Evolutionary conservation across 768 basidiomycete genomes (phyloP).

Genomic region (Boletus barrowsii): DNA sequence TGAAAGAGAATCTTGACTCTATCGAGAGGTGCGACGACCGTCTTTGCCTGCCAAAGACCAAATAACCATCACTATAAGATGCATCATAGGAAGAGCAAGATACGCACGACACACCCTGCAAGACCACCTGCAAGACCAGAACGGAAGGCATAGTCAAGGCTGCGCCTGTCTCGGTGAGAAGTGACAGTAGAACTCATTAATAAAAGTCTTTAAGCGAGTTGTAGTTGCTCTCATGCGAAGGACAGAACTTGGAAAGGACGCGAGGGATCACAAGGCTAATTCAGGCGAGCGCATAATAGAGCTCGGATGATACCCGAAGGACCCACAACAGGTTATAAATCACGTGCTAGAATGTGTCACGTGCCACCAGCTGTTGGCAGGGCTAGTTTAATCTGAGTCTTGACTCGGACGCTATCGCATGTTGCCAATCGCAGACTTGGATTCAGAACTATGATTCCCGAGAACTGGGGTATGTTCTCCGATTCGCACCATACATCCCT

Average conservation of each 20-base stretch:
- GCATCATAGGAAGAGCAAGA: background rate
- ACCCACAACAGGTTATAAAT: slow-evolving; percentile 7
- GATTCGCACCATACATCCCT: too few relatives aligned
- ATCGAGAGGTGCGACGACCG: slow-evolving; percentile 92
- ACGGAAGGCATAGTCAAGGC: slow-evolving; percentile 60
- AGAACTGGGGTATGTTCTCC: too few relatives aligned
- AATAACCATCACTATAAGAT: slow-evolving; percentile 8
- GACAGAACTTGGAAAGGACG: background rate
- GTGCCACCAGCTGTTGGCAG: background rate
- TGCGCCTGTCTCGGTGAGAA: slow-evolving; percentile 50
- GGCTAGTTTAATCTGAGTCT: too few relatives aligned
- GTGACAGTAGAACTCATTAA: slow-evolving; percentile 35
- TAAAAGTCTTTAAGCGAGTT: slow-evolving; percentile 2
- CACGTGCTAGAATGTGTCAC: slow-evolving; percentile 6
- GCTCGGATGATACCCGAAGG: slow-evolving; percentile 1
- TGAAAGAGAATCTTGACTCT: slow-evolving; percentile 99
- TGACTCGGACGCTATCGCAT: too few relatives aligned
- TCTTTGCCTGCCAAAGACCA: slow-evolving; percentile 67
- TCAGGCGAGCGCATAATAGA: background rate
- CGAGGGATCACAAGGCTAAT: background rate
- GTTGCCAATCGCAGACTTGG: too few relatives aligned
- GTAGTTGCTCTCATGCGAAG: slow-evolving; percentile 9
- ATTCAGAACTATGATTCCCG: too few relatives aligned
- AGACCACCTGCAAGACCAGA: slow-evolving; percentile 91
- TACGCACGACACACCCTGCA: slow-evolving; percentile 87